phyloP scores from a whole-genome alignment of 1,284 basidiomycete species.

The Puccinia hordei region DNA sequence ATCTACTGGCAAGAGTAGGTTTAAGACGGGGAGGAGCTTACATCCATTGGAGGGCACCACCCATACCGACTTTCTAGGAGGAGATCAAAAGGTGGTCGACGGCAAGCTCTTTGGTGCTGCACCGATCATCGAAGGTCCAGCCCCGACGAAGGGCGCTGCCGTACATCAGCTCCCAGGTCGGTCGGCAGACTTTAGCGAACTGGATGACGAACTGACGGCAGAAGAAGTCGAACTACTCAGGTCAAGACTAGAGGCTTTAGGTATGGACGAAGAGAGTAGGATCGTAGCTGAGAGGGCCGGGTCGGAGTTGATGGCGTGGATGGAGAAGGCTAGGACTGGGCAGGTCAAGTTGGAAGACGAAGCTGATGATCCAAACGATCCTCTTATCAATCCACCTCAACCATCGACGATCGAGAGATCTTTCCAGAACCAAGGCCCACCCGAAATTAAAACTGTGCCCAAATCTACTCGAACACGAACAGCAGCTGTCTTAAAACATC shows the following conservation, averaged over 20 bases:
- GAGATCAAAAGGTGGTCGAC: constrained; percentile 23
- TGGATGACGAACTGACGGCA: constrained; percentile 32
- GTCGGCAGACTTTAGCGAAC: constrained; percentile 13
- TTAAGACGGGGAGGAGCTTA: constrained; percentile 32
- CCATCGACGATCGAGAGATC: not conserved
- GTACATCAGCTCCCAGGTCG: constrained; percentile 31
- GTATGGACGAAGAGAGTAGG: constrained; percentile 46
- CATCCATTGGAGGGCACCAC: too few relatives aligned
- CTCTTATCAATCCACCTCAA: not conserved
- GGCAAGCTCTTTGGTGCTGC: constrained; percentile 38
- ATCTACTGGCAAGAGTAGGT: constrained; percentile 6
- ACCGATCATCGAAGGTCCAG: constrained; percentile 33
- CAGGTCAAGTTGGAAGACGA: constrained; percentile 36
- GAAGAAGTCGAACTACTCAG: constrained; percentile 36
- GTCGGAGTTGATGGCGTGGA: constrained; percentile 30
- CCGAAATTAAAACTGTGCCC: constrained; percentile 35
- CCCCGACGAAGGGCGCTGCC: constrained; percentile 11
- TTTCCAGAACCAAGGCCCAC: constrained; percentile 2
- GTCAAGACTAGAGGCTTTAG: constrained; percentile 32
- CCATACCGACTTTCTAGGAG: not conserved
- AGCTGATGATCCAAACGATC: not conserved
- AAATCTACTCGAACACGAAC: not conserved
- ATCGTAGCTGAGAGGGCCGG: constrained; percentile 36
- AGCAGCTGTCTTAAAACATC: not conserved
- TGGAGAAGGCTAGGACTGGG: constrained; percentile 45